phyloP scores from a whole-genome alignment of 495 filamentous ascomycete genomes.

The Trichoderma reesei region DNA sequence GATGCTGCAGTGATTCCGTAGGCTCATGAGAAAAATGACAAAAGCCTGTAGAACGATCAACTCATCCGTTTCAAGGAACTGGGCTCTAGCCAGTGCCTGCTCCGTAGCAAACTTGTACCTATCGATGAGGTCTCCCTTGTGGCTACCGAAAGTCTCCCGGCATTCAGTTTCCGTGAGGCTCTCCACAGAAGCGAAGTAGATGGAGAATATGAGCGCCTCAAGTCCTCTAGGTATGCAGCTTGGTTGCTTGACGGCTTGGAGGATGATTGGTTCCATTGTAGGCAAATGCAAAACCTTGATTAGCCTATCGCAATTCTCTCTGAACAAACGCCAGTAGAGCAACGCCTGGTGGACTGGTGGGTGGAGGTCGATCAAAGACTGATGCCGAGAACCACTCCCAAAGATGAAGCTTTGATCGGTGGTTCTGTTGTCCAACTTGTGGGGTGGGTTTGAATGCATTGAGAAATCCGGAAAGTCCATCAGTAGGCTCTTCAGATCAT shows the following conservation, averaged over 20 bases:
- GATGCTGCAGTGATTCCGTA: conserved; percentile 55
- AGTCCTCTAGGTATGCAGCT: conserved; percentile 48
- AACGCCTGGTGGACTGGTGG: conserved; percentile 53
- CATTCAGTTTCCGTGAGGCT: conserved; percentile 49
- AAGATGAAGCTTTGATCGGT: conserved; percentile 52
- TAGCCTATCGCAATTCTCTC: conserved; percentile 61
- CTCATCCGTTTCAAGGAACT: conserved; percentile 65
- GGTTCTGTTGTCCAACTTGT: background rate
- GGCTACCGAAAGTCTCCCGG: conserved; percentile 1
- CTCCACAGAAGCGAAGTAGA: conserved; percentile 66
- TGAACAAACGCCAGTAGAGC: conserved; percentile 57
- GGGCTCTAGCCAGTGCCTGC: conserved; percentile 65
- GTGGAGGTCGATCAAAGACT: conserved; percentile 33
- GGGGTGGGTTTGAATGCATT: background rate
- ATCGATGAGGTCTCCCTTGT: conserved; percentile 33
- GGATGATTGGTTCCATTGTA: conserved; percentile 40
- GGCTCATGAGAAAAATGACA: conserved; percentile 57
- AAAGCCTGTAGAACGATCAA: conserved; percentile 68
- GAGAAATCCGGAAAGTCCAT: conserved; percentile 31
- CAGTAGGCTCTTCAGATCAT: background rate
- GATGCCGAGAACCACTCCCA: conserved; percentile 45
- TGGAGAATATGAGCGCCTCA: conserved; percentile 68
- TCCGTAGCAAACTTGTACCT: conserved; percentile 74
- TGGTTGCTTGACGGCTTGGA: conserved; percentile 26
- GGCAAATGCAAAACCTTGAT: conserved; percentile 58